These are phyloP conservation scores for Aspergillus novofumigatus DNA, from an alignment of 2,329 filamentous ascomycete species.

Conservation along the genomic window DNA sequence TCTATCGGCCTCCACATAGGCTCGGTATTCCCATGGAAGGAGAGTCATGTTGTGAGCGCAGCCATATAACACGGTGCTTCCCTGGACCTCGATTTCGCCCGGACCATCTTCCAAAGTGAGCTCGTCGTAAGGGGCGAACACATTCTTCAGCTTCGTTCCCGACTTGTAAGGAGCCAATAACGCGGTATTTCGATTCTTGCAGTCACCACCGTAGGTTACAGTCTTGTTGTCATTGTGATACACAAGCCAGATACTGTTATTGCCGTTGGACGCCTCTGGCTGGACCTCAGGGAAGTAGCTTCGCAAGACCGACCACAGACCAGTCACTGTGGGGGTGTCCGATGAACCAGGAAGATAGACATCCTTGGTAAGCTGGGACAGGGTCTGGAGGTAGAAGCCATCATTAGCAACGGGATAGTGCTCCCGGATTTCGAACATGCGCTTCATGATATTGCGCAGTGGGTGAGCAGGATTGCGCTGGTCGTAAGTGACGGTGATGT, in stretches of 20 bases:
- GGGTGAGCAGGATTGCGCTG: constrained; percentile 60
- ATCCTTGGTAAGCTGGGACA: constrained; percentile 53
- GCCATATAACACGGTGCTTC: constrained; percentile 47
- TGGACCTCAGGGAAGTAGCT: constrained; percentile 49
- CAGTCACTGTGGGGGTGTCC: constrained; percentile 50
- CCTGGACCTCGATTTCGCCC: constrained; percentile 46
- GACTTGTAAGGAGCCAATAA: constrained; percentile 53
- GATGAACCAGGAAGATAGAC: constrained; percentile 50
- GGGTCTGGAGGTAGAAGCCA: constrained; percentile 50
- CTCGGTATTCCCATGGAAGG: constrained; percentile 53
- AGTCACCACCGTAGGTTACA: constrained; percentile 54
- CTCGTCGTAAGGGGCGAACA: constrained; percentile 59
- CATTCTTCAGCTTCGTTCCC: constrained; percentile 54
- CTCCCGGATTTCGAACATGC: constrained; percentile 56
- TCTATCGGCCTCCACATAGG: constrained; percentile 51
- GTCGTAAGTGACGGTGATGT: constrained; percentile 54
- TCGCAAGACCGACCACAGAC: constrained; percentile 59
- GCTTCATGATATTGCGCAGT: constrained; percentile 55
- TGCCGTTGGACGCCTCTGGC: constrained; percentile 42
- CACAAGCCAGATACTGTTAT: constrained; percentile 44
- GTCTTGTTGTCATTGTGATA: constrained; percentile 45
- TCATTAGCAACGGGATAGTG: constrained; percentile 56
- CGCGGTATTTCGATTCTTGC: constrained; percentile 41
- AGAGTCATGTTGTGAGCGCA: constrained; percentile 52
- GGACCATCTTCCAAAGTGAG: constrained; percentile 45